These are phyloP conservation scores for Trypanosoma cruzi DNA, from an alignment of 208 protist species.

Conservation along the genomic window DNA sequence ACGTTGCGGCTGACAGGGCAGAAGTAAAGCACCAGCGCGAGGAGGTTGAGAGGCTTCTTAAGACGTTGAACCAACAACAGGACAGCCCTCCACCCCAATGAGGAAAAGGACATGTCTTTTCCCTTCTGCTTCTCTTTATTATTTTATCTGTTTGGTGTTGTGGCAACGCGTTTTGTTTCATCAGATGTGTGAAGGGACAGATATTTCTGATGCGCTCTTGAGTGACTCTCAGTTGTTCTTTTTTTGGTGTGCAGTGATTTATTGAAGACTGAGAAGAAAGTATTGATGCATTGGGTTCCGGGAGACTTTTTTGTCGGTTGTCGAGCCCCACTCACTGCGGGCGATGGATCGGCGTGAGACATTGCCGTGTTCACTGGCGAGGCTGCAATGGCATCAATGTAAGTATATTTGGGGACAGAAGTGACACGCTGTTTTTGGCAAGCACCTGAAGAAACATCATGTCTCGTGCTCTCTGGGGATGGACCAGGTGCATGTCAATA, in stretches of 20 bases:
- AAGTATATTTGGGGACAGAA: not conserved
- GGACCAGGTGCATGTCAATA: too few relatives aligned
- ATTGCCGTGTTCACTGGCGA: not conserved
- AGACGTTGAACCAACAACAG: constrained; percentile 13
- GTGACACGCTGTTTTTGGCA: too few relatives aligned
- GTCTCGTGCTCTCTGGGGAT: too few relatives aligned
- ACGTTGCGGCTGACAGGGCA: constrained; percentile 60
- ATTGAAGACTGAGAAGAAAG: not conserved
- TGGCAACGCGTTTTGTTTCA: constrained; percentile 3
- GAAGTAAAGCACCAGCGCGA: constrained; percentile 67
- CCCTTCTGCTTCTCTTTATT: constrained; percentile 2
- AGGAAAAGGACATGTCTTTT: not conserved
- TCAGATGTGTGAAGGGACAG: not conserved
- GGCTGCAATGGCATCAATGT: not conserved
- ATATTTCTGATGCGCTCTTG: not conserved
- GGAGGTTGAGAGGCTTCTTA: constrained; percentile 56
- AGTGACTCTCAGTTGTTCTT: constrained; percentile 8
- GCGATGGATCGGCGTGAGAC: not conserved
- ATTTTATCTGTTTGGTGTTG: too few relatives aligned
- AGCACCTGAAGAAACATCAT: too few relatives aligned
- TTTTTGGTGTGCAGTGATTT: constrained; percentile 2
- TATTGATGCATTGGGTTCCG: not conserved
- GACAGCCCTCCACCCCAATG: not conserved
- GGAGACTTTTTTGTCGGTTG: not conserved
- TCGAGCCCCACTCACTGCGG: not conserved